phyloP scores from a whole-genome alignment of 2,329 filamentous ascomycete genomes.

The Uncinocarpus reesii region DNA sequence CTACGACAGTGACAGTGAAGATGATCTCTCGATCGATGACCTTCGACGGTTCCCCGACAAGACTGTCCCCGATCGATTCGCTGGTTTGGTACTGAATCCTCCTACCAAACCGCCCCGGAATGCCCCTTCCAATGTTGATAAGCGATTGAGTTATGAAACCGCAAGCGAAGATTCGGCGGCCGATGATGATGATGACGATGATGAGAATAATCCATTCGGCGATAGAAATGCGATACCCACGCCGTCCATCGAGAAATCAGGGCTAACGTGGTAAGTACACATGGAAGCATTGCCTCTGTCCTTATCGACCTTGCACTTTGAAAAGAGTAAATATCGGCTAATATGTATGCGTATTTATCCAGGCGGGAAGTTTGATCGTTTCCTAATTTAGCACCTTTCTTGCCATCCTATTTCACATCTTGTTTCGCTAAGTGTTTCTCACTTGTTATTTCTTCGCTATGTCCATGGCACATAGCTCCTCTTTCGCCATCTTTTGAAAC shows the following conservation, averaged over 20 bases:
- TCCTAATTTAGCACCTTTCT: background rate
- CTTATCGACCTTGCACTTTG: no score
- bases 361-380: slow-evolving; percentile 7
- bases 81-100: slow-evolving; percentile 27
- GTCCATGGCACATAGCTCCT: no score
- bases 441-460: no score
- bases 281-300: no score
- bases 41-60: slow-evolving; percentile 17
- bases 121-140: slow-evolving; percentile 51
- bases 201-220: slow-evolving; percentile 79
- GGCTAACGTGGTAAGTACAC: slow-evolving; percentile 29
- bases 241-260: slow-evolving; percentile 25
- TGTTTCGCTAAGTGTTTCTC: background rate
- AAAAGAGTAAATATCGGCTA: no score
- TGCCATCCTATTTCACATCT: background rate
- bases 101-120: slow-evolving; percentile 30
- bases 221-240: slow-evolving; percentile 57
- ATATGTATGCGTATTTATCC: no score
- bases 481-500: no score
- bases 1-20: slow-evolving; percentile 56
- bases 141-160: slow-evolving; percentile 35
- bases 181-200: slow-evolving; percentile 57
- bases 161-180: slow-evolving; percentile 45
- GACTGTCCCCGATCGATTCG: slow-evolving; percentile 26
- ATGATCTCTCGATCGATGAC: slow-evolving; percentile 38